phyloP scores from a whole-genome alignment of 2,329 filamentous ascomycete species.

The Aspergillus amoenus region DNA sequence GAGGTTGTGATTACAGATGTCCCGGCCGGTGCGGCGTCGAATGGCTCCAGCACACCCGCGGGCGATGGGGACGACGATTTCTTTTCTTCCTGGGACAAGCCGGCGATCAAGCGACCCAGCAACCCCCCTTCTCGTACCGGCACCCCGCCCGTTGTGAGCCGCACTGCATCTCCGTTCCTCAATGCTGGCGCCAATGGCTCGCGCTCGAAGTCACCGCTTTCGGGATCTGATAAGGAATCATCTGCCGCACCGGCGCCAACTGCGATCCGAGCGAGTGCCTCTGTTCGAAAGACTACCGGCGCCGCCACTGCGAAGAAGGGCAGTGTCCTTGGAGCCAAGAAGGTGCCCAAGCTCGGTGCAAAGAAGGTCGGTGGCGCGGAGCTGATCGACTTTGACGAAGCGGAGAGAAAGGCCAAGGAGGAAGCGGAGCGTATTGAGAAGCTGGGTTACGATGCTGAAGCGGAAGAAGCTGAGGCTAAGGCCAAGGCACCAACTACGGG shows the following conservation, averaged over 20 bases:
- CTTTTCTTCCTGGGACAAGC: conserved; percentile 99
- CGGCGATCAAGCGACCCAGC: conserved; percentile 91
- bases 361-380: conserved; percentile 80
- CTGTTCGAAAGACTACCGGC: conserved; percentile 72
- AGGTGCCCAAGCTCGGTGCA: conserved; percentile 77
- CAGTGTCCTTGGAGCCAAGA: conserved; percentile 84
- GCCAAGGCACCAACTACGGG: conserved; percentile 43
- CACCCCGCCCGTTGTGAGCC: conserved; percentile 77
- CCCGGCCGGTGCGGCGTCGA: conserved; percentile 56
- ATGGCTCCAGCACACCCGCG: conserved; percentile 72
- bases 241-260: conserved; percentile 56
- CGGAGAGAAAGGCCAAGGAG: conserved; percentile 94
- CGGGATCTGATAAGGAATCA: conserved; percentile 53
- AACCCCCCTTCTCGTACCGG: conserved; percentile 87
- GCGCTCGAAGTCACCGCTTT: conserved; percentile 82
- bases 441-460: conserved; percentile 91
- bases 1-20: conserved; percentile 84
- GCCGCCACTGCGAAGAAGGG: conserved; percentile 71
- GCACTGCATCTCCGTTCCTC: conserved; percentile 87
- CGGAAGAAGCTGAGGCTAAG: conserved; percentile 57
- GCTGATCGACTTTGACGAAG: conserved; percentile 92
- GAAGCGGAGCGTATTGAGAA: conserved; percentile 95
- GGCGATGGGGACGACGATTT: conserved; percentile 87
- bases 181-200: conserved; percentile 65
- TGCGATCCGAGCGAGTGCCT: conserved; percentile 71